Percentiles rank a stretch among this genome's conserved stretches.
Evolutionary conservation across 208 protist species (phyloP).

Genomic region (Tritrichomonas musculus): DNA sequence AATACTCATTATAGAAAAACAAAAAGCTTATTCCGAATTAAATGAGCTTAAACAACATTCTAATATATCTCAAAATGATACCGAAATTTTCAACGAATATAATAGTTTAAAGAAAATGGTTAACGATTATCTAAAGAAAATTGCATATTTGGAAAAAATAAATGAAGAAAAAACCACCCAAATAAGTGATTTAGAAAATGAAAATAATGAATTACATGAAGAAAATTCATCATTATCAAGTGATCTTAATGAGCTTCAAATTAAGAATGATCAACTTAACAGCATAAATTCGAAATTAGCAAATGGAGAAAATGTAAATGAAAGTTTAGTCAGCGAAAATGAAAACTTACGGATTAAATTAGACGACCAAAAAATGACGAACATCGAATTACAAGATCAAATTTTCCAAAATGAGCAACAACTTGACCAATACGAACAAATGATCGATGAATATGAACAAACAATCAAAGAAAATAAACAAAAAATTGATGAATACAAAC

Average conservation of each 20-base stretch:
- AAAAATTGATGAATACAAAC: too few species aligned
- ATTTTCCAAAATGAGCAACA: too few species aligned
- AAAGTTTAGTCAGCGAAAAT: not conserved
- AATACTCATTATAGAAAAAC: not conserved
- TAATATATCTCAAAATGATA: too few species aligned
- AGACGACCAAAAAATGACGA: not conserved
- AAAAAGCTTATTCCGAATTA: not conserved
- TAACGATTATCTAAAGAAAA: not conserved
- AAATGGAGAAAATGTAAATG: not conserved
- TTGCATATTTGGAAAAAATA: not conserved
- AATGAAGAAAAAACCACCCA: too few species aligned
- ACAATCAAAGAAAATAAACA: not conserved
- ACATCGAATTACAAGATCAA: too few species aligned
- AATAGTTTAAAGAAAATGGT: not conserved
- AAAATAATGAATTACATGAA: too few species aligned
- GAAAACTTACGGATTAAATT: not conserved
- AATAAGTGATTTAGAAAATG: too few species aligned
- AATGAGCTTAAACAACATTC: not conserved
- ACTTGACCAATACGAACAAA: not conserved
- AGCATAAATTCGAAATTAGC: not conserved
- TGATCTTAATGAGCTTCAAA: not conserved
- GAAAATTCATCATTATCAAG: too few species aligned
- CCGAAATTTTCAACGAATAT: too few species aligned
- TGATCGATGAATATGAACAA: not conserved
- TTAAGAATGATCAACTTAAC: not conserved